Evolutionary conservation across 2,329 filamentous ascomycete genomes (phyloP), one percentile per base, ranked within the genome.

Genomic region (Plectosphaerella sp.): DNA sequence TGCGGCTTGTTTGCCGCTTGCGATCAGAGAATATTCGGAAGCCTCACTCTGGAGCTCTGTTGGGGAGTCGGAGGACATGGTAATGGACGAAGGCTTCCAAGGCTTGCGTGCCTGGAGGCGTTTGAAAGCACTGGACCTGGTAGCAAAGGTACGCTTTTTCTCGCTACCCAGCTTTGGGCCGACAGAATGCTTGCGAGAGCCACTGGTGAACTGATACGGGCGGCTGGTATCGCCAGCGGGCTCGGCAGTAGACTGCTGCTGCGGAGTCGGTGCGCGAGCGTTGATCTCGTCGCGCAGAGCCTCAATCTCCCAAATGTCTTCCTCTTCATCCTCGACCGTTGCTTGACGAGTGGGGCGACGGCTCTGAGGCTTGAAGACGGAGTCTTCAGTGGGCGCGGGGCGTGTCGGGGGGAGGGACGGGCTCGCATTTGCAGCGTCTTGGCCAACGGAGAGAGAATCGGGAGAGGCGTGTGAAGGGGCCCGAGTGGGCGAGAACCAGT

Each of bases 281-380:
- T 16, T 11, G 15, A 16, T 25, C 1, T 71, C 71, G 7, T 71
- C 67, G 12, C 80, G 73, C 50, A 75, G 71, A 11, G 80, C 80
- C 60, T 84, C 81, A 22, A 82, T 60, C 33, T 78, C 80, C 80
- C 80, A 84, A 11, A 84, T 72, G 56, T 84, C 75, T 3, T 67
- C 69, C 11, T 75, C 76, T 3, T 67, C 69, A 11, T 75, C 76
- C 24, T 71, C 70, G 15, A 46, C 49, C 7, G 49, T 25, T 11
- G 35, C 45, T 10, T 47, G 45, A 35, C 24, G 46, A 18, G 37
- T 14, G 9, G 10, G 10, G 14, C 37, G 37, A 41, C n/a, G 25
- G 47, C 18, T 28, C n/a, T 25, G 14, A 9, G 28, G 28, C 28
- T 33, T 33, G 28, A 33, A 33, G 11, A 33, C 28, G 3, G 28